Evolutionary conservation across 306 rosid genomes (phyloP).

Genomic region (Urtica urens): DNA sequence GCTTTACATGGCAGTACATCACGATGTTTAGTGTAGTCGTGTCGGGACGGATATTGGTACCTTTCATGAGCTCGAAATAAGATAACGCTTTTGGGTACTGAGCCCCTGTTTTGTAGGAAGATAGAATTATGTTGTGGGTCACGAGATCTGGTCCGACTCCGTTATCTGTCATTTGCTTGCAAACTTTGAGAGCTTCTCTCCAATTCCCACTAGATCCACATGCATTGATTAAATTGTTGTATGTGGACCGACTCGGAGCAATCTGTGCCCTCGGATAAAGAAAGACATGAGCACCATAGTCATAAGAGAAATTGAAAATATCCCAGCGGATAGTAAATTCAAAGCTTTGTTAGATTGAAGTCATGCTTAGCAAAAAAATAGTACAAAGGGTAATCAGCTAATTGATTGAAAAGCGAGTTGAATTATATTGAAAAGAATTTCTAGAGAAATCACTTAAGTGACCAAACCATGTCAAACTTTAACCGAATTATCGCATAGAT

Average conservation of each 20-base stretch:
- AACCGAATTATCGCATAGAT: too few relatives aligned
- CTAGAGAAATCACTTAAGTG: too few relatives aligned
- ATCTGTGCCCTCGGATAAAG: conserved; percentile 37
- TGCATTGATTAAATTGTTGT: conserved; percentile 90
- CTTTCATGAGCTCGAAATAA: conserved; percentile 89
- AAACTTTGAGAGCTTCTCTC: conserved; percentile 79
- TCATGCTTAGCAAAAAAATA: too few relatives aligned
- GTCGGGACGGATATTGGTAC: conserved; percentile 73
- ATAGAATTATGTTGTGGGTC: conserved; percentile 81
- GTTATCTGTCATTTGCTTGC: conserved; percentile 93
- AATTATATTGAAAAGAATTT: too few relatives aligned
- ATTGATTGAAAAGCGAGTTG: too few relatives aligned
- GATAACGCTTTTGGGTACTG: conserved; percentile 86
- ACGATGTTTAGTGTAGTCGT: conserved; percentile 73
- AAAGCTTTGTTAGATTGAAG: too few relatives aligned
- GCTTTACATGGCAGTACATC: conserved; percentile 73
- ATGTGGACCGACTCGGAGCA: conserved; percentile 83
- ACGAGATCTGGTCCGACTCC: conserved; percentile 99
- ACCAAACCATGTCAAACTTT: too few relatives aligned
- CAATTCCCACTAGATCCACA: conserved; percentile 96
- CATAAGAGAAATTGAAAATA: too few relatives aligned
- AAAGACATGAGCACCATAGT: too few relatives aligned
- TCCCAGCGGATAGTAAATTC: too few relatives aligned
- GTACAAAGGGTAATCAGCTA: too few relatives aligned
- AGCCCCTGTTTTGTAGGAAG: conserved; percentile 79